These are phyloP conservation scores for Geotrichum bryndzae DNA, from an alignment of 1,139 yeast genomes.

Conservation along the genomic window DNA sequence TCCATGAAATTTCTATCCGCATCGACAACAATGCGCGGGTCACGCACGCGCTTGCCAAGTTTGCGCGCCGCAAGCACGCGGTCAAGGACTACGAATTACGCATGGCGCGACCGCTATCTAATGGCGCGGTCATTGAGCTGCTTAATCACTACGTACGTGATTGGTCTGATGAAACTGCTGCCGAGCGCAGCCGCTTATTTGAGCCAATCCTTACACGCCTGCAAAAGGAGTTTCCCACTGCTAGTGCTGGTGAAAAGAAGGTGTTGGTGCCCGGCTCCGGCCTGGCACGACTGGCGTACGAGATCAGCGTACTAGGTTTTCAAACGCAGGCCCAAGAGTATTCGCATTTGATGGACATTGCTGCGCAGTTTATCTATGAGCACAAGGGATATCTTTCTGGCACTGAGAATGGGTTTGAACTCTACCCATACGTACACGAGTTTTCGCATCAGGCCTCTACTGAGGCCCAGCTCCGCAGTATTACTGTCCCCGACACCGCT, in stretches of 20 bases:
- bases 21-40: constrained; percentile 44
- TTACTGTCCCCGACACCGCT: constrained; percentile 30
- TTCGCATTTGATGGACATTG: constrained; percentile 65
- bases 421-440: constrained; percentile 63
- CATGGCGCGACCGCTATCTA: constrained; percentile 27
- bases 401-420: background rate
- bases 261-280: constrained; percentile 78
- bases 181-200: constrained; percentile 50
- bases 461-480: constrained; percentile 48
- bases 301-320: constrained; percentile 43
- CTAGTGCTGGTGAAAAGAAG: constrained; percentile 21
- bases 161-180: constrained; percentile 48
- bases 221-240: constrained; percentile 28
- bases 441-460: constrained; percentile 57
- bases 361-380: constrained; percentile 51
- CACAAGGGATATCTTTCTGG: background rate
- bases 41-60: constrained; percentile 42
- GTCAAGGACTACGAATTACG: constrained; percentile 42
- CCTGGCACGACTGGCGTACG: constrained; percentile 64
- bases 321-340: constrained; percentile 65
- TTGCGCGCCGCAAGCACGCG: constrained; percentile 40
- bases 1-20: constrained; percentile 43
- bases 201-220: constrained; percentile 43
- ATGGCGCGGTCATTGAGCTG: constrained; percentile 60
- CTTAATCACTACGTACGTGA: constrained; percentile 71